Base-by-base conservation (phyloP, 768 basidiomycete genomes). In the Boletales sp. region DNA sequence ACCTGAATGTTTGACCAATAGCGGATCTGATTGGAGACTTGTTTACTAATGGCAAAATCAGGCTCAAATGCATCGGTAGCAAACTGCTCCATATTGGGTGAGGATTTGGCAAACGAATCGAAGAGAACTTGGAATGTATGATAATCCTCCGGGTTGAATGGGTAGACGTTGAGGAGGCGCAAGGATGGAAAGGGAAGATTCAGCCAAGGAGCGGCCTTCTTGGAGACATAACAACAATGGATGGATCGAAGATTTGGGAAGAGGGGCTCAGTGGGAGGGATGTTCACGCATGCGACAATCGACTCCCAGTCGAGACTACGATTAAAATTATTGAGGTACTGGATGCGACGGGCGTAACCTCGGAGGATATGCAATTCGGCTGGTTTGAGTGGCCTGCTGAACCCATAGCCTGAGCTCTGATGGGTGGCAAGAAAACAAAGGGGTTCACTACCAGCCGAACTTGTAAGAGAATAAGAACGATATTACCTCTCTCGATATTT, bases 321-420 rank as follows among this genome's bases (percentile, higher is more conserved):
- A 2, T 38, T 0, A 5, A 17, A 14, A 17, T 15, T 17, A 9
- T n/a, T 0, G 24, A 57, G 38, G 17, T 2, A 35, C 32, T 47
- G 37, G 35, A 51, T 3, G 29, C 48, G 43, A 42, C 35, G 41
- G 6, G 39, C 34, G n/a, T 51, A 56, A 31, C 45, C 27, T 15
- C 24, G 41, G 37, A 56, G 45, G 11, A 17, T 41, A 19, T 34
- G 27, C 45, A 54, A 51, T 37, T 56, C 54, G 2, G 24, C 54
- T 9, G 29, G 34, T 10, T 13, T 30, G 17, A 18, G 42, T 15
- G 12, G 39, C 31, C 27, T 17, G 1, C 3, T 19, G 17, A 53
- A 39, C 8, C 36, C 38, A 35, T 39, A 43, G 18, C 18, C 11
- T 13, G 11, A 21, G 24, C 8, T 9, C 36, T 45, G 13, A 5